Conservation (phyloP, 1,139 yeast genomes). For the Yamadazyma oceani region DNA sequence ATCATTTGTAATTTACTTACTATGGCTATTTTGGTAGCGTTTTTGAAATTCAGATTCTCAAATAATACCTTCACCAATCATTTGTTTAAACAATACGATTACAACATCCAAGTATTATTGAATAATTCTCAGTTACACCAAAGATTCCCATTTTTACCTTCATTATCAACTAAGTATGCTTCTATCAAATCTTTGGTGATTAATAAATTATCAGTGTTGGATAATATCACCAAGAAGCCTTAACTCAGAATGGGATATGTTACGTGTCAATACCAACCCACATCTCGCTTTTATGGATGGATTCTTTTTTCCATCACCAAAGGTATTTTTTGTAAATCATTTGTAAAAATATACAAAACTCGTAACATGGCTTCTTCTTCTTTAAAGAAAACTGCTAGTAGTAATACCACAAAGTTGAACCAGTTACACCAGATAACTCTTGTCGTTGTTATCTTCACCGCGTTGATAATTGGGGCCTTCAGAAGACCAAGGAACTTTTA, state of each 20-base stretch:
- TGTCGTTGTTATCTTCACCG: constrained; percentile 32
- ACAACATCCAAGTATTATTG: constrained; percentile 27
- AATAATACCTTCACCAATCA: constrained; percentile 42
- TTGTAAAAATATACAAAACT: neutral
- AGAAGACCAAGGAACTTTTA: constrained; percentile 54
- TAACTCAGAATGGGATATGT: no score
- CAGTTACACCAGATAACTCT: constrained; percentile 53
- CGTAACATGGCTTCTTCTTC: constrained; percentile 43
- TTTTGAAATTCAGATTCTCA: constrained; percentile 47
- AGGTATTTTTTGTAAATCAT: constrained; percentile 1
- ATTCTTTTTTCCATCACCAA: no score
- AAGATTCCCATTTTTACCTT: constrained; percentile 1
- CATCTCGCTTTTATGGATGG: no score
- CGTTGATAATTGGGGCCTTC: constrained; percentile 33
- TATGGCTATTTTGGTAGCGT: constrained; percentile 32
- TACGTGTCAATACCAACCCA: no score
- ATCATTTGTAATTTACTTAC: constrained; percentile 19
- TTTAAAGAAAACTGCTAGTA: constrained; percentile 66
- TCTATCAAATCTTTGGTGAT: constrained; percentile 1
- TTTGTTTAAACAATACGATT: constrained; percentile 41
- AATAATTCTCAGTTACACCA: constrained; percentile 22
- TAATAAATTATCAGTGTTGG: constrained; percentile 1
- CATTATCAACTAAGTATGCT: neutral
- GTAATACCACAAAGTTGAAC: constrained; percentile 55
- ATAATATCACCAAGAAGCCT: neutral